Evolutionary conservation across 306 rosid species (phyloP), one percentile per base, ranked within the genome.

Genomic region (Abrus pulchellus): DNA sequence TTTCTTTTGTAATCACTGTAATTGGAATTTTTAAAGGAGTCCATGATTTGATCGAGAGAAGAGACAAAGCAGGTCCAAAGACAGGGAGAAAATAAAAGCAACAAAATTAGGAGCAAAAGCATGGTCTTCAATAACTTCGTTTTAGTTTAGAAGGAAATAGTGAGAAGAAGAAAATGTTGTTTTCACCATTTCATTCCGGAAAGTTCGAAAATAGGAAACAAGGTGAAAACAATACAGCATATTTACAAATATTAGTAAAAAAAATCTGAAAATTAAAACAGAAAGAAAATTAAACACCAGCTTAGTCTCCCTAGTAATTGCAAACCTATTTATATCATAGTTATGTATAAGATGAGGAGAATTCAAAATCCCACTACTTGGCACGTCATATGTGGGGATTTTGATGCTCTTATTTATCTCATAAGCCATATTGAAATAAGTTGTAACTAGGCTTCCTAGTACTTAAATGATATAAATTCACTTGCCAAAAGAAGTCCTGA

Each of bases 71-170:
- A 34, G 71, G 52, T 2, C 71, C 45, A 13, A 14, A 65, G 20
- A 20, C 20, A 7, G 5, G 9, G 43, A 27, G 14, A 44, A 65
- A 43, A 66, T 14, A 41, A 43, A 20, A 66, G 52, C 8, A 41
- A 12, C 36, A 27, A 14, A 43, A 66, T 44, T 66, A 66, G n/a
- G 36, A 66, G 36, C 3, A 34, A 43, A 66, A 66, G 72, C 34
- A 66, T 41, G 41, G 36, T 43, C 72, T 8, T 74, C 29, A 12
- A 7, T 54, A 27, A 72, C 52, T 38, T 72, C 76, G n/a, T 69
- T 70, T 69, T 32, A 32, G n/a, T 33, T 29, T 14, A 11, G 30
- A 32, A 33, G 13, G 3, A 20, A 43, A 66, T 64, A 49, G 49
- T 20, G 5, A 59, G 5, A 27, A 61, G 2, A 50, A 32, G 36